Evolutionary conservation across 164 flowering plant genomes (phyloP).

Genomic region (Euptelea pleiosperma): DNA sequence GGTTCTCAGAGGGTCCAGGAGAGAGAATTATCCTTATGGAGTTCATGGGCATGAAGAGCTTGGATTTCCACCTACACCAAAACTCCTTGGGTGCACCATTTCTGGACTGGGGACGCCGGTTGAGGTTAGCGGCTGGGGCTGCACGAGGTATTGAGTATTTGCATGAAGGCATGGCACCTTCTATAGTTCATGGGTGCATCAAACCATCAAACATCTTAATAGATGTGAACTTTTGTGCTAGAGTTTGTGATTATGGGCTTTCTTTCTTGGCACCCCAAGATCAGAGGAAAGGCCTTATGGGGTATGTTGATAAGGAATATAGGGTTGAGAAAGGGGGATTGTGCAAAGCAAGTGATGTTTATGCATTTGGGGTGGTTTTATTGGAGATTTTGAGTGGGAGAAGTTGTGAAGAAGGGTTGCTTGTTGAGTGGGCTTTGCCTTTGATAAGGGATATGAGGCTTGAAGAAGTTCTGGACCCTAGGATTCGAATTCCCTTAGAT

Average conservation of each 20-base stretch:
- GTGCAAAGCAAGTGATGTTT: constrained; percentile 72
- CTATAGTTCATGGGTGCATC: constrained; percentile 62
- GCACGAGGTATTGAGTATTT: constrained; percentile 69
- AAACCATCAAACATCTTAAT: constrained; percentile 65
- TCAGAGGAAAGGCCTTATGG: constrained; percentile 49
- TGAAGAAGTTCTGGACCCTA: constrained; percentile 63
- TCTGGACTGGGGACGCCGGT: constrained; percentile 50
- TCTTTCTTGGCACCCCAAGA: constrained; percentile 51
- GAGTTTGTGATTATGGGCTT: constrained; percentile 66
- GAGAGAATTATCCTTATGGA: constrained; percentile 73
- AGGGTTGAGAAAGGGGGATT: constrained; percentile 44
- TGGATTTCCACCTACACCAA: constrained; percentile 59
- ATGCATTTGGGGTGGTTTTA: constrained; percentile 77
- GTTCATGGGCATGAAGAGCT: constrained; percentile 46
- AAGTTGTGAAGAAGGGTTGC: constrained; percentile 50
- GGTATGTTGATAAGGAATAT: constrained; percentile 67
- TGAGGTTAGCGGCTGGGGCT: constrained; percentile 55
- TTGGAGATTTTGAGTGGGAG: constrained; percentile 77
- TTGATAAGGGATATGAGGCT: constrained; percentile 59
- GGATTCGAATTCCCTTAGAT: constrained; percentile 40
- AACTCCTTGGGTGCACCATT: constrained; percentile 33
- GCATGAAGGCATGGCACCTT: constrained; percentile 55
- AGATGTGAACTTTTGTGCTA: constrained; percentile 50
- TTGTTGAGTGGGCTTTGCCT: constrained; percentile 69
- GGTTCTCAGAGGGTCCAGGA: constrained; percentile 75